These are phyloP conservation scores for Earliella scabrosa DNA, from an alignment of 1,284 basidiomycete genomes.

Conservation along the genomic window DNA sequence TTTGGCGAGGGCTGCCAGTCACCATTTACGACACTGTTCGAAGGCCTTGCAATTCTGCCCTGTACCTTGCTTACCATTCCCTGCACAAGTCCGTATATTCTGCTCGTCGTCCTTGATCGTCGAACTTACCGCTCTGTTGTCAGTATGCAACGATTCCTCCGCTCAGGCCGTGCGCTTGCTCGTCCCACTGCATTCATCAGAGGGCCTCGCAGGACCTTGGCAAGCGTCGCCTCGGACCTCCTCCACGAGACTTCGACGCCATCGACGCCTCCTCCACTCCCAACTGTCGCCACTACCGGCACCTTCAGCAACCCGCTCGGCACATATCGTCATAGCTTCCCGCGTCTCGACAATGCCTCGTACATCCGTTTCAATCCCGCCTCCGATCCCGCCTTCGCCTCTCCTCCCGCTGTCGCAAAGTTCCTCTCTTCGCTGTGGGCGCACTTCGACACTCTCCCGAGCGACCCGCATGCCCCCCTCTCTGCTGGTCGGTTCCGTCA, in stretches of 20 bases:
- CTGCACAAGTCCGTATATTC: too few relatives aligned
- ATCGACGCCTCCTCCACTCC: background rate
- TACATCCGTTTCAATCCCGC: background rate
- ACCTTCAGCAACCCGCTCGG: background rate
- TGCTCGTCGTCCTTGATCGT: too few relatives aligned
- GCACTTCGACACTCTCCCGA: background rate
- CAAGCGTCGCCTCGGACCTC: background rate
- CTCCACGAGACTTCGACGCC: background rate
- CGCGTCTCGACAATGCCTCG: background rate
- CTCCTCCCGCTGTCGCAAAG: background rate
- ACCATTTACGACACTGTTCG: too few relatives aligned
- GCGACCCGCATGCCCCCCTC: background rate
- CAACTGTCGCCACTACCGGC: background rate
- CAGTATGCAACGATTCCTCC: background rate
- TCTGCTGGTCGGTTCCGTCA: constrained; percentile 1
- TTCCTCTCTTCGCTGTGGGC: background rate
- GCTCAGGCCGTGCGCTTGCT: background rate
- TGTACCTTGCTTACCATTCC: too few relatives aligned
- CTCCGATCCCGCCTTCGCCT: background rate
- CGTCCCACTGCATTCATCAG: background rate
- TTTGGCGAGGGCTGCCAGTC: too few relatives aligned
- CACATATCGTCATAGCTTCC: background rate
- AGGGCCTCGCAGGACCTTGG: background rate
- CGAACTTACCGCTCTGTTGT: too few relatives aligned
- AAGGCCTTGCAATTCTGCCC: too few relatives aligned